Evolutionary conservation across 73 alveolate genomes (phyloP).

Genomic region (Breviolum minutum): DNA sequence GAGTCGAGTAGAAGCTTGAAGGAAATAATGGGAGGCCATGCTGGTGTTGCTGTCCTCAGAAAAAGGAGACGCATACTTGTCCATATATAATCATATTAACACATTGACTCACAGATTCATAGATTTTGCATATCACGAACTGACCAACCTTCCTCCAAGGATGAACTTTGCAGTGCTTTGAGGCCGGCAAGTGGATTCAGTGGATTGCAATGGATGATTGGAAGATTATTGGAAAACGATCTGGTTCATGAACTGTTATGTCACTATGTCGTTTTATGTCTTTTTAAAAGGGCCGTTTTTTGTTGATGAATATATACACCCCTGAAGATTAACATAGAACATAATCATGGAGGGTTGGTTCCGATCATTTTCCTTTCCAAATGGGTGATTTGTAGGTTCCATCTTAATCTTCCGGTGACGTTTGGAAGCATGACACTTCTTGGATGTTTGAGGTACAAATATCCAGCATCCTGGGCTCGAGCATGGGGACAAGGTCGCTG

Average conservation of each 20-base stretch:
- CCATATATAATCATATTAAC: background rate
- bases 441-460: slow-evolving; percentile 53
- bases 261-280: background rate
- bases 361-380: too few species aligned
- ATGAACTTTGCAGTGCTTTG: slow-evolving; percentile 89
- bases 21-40: background rate
- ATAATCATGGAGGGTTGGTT: too few species aligned
- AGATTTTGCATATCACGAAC: background rate
- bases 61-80: too few species aligned
- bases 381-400: too few species aligned
- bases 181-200: background rate
- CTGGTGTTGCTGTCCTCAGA: too few species aligned
- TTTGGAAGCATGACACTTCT: too few species aligned
- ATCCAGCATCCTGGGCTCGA: slow-evolving; percentile 77
- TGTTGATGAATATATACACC: background rate
- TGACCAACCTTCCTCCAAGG: slow-evolving; percentile 5
- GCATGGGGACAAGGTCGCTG: slow-evolving; percentile 50
- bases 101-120: background rate
- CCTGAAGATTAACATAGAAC: too few species aligned
- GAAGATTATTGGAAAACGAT: background rate
- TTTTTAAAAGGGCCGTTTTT: too few species aligned
- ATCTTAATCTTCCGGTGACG: too few species aligned
- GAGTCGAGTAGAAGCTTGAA: slow-evolving; percentile 36
- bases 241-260: background rate
- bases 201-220: background rate